Evolutionary conservation across 2,329 filamentous ascomycete species (phyloP).

Genomic region (Lachnellula arida): DNA sequence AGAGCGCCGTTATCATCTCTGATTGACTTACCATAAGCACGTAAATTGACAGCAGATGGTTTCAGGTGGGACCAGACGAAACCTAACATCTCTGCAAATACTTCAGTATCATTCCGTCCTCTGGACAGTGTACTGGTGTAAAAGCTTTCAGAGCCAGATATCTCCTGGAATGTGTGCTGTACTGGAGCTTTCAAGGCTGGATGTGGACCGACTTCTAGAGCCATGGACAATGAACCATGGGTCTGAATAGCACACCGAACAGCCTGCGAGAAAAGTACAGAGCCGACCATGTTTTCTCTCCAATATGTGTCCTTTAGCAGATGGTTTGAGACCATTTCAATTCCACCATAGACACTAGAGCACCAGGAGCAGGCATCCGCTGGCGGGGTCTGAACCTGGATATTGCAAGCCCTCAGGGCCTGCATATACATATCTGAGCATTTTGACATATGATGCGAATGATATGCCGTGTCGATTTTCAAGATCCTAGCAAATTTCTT

Average conservation of each 20-base stretch:
- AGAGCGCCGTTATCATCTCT: slow-evolving; percentile 17
- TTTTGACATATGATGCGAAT: slow-evolving; percentile 24
- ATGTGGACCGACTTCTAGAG: slow-evolving; percentile 24
- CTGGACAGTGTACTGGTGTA: slow-evolving; percentile 16
- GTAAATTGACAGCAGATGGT: slow-evolving; percentile 22
- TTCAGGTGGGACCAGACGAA: slow-evolving; percentile 15
- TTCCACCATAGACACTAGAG: slow-evolving; percentile 12
- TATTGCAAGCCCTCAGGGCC: slow-evolving; percentile 9
- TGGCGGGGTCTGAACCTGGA: slow-evolving; percentile 15
- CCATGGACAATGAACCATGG: slow-evolving; percentile 10
- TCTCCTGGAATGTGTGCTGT: slow-evolving; percentile 12
- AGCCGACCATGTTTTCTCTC: slow-evolving; percentile 36
- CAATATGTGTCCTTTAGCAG: slow-evolving; percentile 18
- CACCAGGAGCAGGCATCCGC: slow-evolving; percentile 36
- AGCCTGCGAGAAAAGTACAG: slow-evolving; percentile 41
- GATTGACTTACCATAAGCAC: slow-evolving; percentile 9
- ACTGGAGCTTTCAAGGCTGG: slow-evolving; percentile 19
- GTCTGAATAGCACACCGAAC: slow-evolving; percentile 22
- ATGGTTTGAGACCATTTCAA: background rate
- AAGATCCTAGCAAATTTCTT: slow-evolving; percentile 17
- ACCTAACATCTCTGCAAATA: slow-evolving; percentile 9
- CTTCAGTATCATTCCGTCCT: slow-evolving; percentile 3
- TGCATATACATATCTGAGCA: slow-evolving; percentile 15
- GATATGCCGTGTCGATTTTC: slow-evolving; percentile 26
- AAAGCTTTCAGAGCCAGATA: background rate